These are phyloP conservation scores for Plantago elongata DNA, from an alignment of 257 asterid species.

Conservation along the genomic window DNA sequence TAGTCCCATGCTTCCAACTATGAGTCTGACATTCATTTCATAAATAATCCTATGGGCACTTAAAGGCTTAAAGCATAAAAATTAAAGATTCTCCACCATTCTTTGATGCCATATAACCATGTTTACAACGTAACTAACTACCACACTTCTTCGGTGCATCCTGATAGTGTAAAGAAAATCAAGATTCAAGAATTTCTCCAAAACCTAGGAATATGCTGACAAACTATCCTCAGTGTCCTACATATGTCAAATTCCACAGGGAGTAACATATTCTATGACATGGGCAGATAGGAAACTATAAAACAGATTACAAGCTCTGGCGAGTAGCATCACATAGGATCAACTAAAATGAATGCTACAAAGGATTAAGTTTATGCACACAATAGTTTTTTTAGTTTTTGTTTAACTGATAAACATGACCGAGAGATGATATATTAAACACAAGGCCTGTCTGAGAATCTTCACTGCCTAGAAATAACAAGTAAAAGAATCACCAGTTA, in stretches of 20 bases:
- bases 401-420: conserved; percentile 1
- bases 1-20: conserved; percentile 10
- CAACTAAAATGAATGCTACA: no score
- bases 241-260: neutral
- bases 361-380: no score
- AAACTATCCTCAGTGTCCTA: neutral
- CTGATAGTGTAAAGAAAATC: conserved; percentile 8
- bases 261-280: neutral
- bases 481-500: conserved; percentile 7
- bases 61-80: neutral
- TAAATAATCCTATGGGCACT: conserved; percentile 2
- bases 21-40: neutral
- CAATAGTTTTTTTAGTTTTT: no score
- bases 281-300: neutral
- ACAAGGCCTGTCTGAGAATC: conserved; percentile 8
- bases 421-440: no score
- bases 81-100: neutral
- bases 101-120: conserved; percentile 4
- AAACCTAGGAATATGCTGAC: neutral
- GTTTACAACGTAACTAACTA: conserved; percentile 1
- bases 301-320: no score
- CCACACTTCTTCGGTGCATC: conserved; percentile 4
- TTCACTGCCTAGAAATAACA: conserved; percentile 5
- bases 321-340: no score
- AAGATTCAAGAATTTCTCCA: conserved; percentile 6